Percentiles rank a stretch among this genome's conserved stretches.
Evolutionary conservation across 2,329 filamentous ascomycete species (phyloP).

Genomic region (Xylaria sp.): DNA sequence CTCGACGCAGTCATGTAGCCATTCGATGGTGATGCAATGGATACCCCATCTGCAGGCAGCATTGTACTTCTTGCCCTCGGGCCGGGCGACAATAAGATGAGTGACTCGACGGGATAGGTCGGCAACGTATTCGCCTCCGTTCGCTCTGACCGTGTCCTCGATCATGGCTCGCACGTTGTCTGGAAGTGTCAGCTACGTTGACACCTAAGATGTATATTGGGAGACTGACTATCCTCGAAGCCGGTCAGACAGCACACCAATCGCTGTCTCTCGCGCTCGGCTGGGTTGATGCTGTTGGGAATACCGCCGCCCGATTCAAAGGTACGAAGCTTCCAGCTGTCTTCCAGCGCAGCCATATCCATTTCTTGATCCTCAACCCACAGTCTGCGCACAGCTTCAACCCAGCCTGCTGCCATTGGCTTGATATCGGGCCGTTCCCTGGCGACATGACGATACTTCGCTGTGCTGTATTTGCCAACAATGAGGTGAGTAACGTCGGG

Average conservation of each 20-base stretch:
- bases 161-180: slow-evolving; percentile 75
- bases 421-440: slow-evolving; percentile 86
- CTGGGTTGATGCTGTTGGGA: slow-evolving; percentile 45
- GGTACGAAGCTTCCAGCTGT: slow-evolving; percentile 69
- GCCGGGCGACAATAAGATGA: slow-evolving; percentile 82
- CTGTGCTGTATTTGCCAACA: slow-evolving; percentile 86
- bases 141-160: slow-evolving; percentile 70
- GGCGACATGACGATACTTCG: slow-evolving; percentile 96
- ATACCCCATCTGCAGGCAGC: slow-evolving; percentile 87
- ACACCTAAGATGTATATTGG: not conserved
- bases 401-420: slow-evolving; percentile 83
- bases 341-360: slow-evolving; percentile 76
- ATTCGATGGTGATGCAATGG: slow-evolving; percentile 81
- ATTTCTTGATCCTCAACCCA: slow-evolving; percentile 86
- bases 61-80: slow-evolving; percentile 88
- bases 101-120: slow-evolving; percentile 88
- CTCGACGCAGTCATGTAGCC: slow-evolving; percentile 84
- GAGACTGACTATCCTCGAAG: slow-evolving; percentile 60
- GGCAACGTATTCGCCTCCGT: slow-evolving; percentile 86
- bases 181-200: slow-evolving; percentile 48
- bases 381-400: slow-evolving; percentile 78
- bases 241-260: slow-evolving; percentile 67
- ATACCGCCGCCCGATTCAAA: slow-evolving; percentile 66
- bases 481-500: slow-evolving; percentile 95
- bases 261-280: slow-evolving; percentile 51